Conservation (phyloP, 75 land plant species). For the Sequoiadendron giganteum region DNA sequence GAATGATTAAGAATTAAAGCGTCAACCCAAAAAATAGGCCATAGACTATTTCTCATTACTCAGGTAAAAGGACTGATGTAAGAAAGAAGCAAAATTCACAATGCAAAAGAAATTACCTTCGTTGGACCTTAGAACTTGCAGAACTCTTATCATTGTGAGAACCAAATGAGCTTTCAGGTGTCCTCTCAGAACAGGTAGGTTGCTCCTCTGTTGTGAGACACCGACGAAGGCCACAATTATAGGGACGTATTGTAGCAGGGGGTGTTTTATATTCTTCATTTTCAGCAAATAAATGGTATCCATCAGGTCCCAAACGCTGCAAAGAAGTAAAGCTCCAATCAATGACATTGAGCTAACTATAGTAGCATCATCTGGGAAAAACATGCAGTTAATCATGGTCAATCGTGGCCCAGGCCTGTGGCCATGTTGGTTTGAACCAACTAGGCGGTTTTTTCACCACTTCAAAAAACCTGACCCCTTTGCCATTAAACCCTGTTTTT, state of each 20-base stretch:
- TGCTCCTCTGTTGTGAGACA: background rate
- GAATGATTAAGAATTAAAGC: conserved; percentile 9
- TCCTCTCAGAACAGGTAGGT: conserved; percentile 9
- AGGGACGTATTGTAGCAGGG: conserved; percentile 28
- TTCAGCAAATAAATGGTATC: conserved; percentile 37
- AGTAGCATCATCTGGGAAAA: too few relatives aligned
- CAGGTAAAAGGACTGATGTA: background rate
- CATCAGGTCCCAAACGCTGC: conserved; percentile 41
- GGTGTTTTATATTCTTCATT: conserved; percentile 27
- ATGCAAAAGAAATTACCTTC: conserved; percentile 14
- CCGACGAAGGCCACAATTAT: conserved; percentile 14
- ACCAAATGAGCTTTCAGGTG: conserved; percentile 25
- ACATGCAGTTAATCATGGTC: too few relatives aligned
- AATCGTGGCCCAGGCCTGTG: too few relatives aligned
- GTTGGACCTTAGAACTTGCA: conserved; percentile 10
- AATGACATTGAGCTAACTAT: background rate
- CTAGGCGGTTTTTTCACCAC: too few relatives aligned
- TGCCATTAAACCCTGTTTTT: too few relatives aligned
- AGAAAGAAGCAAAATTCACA: background rate
- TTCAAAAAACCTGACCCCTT: too few relatives aligned
- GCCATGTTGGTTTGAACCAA: too few relatives aligned
- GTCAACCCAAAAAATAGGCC: background rate
- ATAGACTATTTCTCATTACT: background rate
- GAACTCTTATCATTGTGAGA: conserved; percentile 29
- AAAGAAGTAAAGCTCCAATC: background rate